These are phyloP conservation scores for Cladophialophora immunda DNA, from an alignment of 2,329 filamentous ascomycete species.

Conservation along the genomic window DNA sequence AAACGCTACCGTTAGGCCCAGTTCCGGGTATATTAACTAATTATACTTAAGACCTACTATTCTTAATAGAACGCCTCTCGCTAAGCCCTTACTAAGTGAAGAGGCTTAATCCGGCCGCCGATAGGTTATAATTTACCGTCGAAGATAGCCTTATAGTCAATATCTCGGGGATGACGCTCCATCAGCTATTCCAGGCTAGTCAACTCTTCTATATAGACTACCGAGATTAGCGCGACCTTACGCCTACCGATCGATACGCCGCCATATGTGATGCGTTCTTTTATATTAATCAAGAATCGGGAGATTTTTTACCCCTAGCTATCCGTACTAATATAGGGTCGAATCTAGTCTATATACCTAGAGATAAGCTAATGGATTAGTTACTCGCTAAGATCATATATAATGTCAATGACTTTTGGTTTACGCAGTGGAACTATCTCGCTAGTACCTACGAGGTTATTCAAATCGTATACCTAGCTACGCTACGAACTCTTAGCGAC, in stretches of 20 bases:
- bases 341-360: constrained; percentile 17
- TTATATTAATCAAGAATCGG: constrained; percentile 17
- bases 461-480: constrained; percentile 22
- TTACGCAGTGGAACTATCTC: constrained; percentile 23
- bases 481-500: constrained; percentile 23
- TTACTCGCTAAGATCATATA: constrained; percentile 26
- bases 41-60: constrained; percentile 24
- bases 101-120: constrained; percentile 18
- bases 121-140: constrained; percentile 19
- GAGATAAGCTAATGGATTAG: constrained; percentile 13
- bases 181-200: constrained; percentile 12
- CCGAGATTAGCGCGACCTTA: constrained; percentile 17
- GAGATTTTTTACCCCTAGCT: constrained; percentile 19
- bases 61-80: constrained; percentile 24
- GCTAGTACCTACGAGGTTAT: constrained; percentile 24
- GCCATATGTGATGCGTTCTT: constrained; percentile 16
- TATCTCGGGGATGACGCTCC: constrained; percentile 17
- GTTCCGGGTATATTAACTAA: constrained; percentile 20
- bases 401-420: constrained; percentile 26
- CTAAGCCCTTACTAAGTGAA: constrained; percentile 22
- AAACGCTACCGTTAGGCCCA: constrained; percentile 9
- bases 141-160: constrained; percentile 12
- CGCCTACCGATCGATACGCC: constrained; percentile 8
- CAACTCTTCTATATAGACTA: constrained; percentile 21
- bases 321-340: constrained; percentile 24